Evolutionary conservation across 2,329 filamentous ascomycete genomes (phyloP).

Genomic region (Sporothrix humicola): DNA sequence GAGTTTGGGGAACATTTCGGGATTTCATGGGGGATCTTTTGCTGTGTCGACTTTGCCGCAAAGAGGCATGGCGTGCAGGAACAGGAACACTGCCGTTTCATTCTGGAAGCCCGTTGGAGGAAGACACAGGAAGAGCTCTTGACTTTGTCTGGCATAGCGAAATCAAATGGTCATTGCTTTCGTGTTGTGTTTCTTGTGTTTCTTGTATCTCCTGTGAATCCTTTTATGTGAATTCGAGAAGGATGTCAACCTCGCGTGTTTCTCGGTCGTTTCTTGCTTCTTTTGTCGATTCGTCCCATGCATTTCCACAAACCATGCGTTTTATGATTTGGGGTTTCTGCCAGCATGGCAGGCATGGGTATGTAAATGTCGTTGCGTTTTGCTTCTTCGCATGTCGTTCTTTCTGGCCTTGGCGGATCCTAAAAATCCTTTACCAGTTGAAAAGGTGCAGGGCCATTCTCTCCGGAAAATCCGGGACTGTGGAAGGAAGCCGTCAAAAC

Average conservation of each 20-base stretch:
- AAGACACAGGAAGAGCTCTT: too few species aligned
- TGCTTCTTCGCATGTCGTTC: background rate
- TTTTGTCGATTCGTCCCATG: background rate
- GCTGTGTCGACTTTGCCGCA: background rate
- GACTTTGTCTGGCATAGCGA: background rate
- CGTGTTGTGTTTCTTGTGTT: too few species aligned
- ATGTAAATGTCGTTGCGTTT: background rate
- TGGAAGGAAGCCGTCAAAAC: background rate
- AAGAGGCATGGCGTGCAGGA: constrained; percentile 18
- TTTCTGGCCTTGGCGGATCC: background rate
- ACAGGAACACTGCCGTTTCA: constrained; percentile 22
- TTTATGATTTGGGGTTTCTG: background rate
- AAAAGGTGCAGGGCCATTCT: background rate
- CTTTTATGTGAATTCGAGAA: background rate
- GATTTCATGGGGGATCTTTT: too few species aligned
- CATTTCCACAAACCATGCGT: background rate
- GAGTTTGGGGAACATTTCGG: too few species aligned
- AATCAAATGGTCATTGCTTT: background rate
- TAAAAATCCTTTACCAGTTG: background rate
- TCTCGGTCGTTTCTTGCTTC: background rate
- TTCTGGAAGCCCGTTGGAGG: constrained; percentile 1
- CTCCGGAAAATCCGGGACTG: background rate
- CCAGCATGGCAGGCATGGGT: background rate
- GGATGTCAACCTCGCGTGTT: background rate
- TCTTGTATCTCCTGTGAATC: background rate